Percentiles rank a stretch among this genome's conserved stretches.
These are phyloP conservation scores for Cyberlindnera lachancei DNA, from an alignment of 805 yeast genomes.

Conservation along the genomic window DNA sequence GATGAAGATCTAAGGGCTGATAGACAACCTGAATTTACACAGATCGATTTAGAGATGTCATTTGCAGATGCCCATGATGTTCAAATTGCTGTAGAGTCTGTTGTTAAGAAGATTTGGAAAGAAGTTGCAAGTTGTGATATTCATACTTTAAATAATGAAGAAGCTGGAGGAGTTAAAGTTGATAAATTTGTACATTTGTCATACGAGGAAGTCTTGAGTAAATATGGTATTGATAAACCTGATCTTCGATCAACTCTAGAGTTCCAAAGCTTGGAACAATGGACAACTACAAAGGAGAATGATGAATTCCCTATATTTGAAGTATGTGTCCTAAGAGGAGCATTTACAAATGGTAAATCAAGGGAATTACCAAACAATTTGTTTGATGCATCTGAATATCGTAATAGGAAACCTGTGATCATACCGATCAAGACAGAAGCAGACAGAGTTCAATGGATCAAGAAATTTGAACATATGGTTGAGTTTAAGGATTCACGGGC, in stretches of 20 bases:
- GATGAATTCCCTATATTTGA: slow-evolving; percentile 64
- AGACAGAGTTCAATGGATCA: slow-evolving; percentile 38
- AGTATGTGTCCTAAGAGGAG: slow-evolving; percentile 54
- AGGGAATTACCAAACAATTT: slow-evolving; percentile 31
- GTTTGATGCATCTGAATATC: slow-evolving; percentile 37
- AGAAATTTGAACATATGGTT: slow-evolving; percentile 25
- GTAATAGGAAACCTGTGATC: slow-evolving; percentile 50
- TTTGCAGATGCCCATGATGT: slow-evolving; percentile 69
- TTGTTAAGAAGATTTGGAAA: slow-evolving; percentile 52
- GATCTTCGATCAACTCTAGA: slow-evolving; percentile 63
- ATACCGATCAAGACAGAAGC: slow-evolving; percentile 39
- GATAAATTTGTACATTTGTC: slow-evolving; percentile 37
- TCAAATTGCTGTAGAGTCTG: slow-evolving; percentile 49
- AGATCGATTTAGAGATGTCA: slow-evolving; percentile 91
- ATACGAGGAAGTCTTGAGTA: slow-evolving; percentile 61
- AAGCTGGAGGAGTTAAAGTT: slow-evolving; percentile 12
- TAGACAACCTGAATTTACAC: slow-evolving; percentile 97
- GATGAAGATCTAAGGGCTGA: slow-evolving; percentile 94
- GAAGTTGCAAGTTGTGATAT: slow-evolving; percentile 31
- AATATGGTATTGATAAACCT: slow-evolving; percentile 91
- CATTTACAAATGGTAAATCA: slow-evolving; percentile 13
- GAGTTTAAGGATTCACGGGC: slow-evolving; percentile 25
- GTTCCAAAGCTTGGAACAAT: slow-evolving; percentile 12
- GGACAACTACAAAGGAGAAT: slow-evolving; percentile 27
- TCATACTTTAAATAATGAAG: slow-evolving; percentile 11